Evolutionary conservation across 441 rosid species (phyloP).

Genomic region (Biscutella laevigata): DNA sequence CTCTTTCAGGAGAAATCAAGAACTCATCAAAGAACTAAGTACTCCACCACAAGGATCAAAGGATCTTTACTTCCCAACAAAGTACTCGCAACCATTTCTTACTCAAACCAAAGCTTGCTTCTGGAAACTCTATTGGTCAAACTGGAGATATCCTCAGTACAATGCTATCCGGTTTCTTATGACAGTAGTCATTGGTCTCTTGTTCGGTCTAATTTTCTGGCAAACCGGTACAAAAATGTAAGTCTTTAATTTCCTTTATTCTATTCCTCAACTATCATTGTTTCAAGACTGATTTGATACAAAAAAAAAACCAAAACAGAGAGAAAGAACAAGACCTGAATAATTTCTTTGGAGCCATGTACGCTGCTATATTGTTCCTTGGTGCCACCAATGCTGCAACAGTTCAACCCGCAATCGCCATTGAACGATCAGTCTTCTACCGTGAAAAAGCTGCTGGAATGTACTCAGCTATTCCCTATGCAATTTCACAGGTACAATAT

Average conservation of each 20-base stretch:
- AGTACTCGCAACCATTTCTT: conserved; percentile 53
- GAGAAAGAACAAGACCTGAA: conserved; percentile 48
- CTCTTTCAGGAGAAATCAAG: conserved; percentile 56
- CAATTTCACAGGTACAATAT: conserved; percentile 55
- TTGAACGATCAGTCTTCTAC: conserved; percentile 80
- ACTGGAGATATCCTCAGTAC: conserved; percentile 78
- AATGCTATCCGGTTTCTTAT: conserved; percentile 57
- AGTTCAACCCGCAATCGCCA: conserved; percentile 50
- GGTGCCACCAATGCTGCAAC: conserved; percentile 66
- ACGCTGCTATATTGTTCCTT: conserved; percentile 64
- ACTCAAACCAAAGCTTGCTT: conserved; percentile 70
- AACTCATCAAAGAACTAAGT: conserved; percentile 63
- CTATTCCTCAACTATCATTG: not conserved
- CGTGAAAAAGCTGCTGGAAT: conserved; percentile 87
- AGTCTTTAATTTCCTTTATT: not conserved
- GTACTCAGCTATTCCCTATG: too few species aligned
- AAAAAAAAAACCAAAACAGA: conserved; percentile 29
- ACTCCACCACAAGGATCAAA: conserved; percentile 51
- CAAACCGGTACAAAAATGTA: conserved; percentile 52
- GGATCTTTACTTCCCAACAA: conserved; percentile 65
- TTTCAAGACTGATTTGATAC: not conserved
- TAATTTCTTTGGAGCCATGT: conserved; percentile 78
- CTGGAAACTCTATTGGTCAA: conserved; percentile 75
- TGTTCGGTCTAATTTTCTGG: conserved; percentile 78
- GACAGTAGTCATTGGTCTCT: conserved; percentile 44